Percentiles rank a stretch among this genome's conserved stretches.
Evolutionary conservation across 2,329 filamentous ascomycete species (phyloP).

Genomic region (Acephala macrosclerotiorum): DNA sequence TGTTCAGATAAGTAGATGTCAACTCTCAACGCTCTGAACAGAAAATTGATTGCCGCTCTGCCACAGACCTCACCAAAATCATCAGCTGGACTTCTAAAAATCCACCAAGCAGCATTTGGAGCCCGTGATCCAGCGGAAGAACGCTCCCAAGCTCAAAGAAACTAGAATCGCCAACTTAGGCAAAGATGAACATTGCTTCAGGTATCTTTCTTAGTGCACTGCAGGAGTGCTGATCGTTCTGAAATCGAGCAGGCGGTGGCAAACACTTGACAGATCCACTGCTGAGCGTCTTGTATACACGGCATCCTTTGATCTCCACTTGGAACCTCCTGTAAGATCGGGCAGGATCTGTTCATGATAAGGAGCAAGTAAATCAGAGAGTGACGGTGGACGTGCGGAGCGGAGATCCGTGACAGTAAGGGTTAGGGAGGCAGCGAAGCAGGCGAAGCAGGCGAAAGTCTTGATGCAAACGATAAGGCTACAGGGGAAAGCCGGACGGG

Average conservation of each 20-base stretch:
- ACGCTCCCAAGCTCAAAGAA: conserved; percentile 6
- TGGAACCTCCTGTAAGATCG: neutral
- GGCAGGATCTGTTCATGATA: neutral
- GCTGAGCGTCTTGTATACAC: neutral
- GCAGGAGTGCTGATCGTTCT: conserved; percentile 14
- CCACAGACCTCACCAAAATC: conserved; percentile 16
- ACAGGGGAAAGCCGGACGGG: neutral
- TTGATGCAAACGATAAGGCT: neutral
- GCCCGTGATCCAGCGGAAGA: conserved; percentile 3
- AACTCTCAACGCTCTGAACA: neutral
- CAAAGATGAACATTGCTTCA: conserved; percentile 5
- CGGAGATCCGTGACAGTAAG: conserved; percentile 11
- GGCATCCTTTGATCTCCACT: neutral
- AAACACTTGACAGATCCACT: conserved; percentile 1
- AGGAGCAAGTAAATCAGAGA: neutral
- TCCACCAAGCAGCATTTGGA: neutral
- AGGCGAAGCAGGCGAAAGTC: neutral
- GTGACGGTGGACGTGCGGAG: conserved; percentile 1
- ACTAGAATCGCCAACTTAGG: neutral
- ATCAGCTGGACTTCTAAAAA: neutral
- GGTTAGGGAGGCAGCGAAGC: conserved; percentile 4
- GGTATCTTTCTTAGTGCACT: neutral
- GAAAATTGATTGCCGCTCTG: conserved; percentile 6
- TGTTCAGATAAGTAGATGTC: conserved; percentile 13
- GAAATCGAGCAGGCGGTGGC: neutral